These are phyloP conservation scores for Colletotrichum lindemuthianum DNA, from an alignment of 2,329 filamentous ascomycete species.

Conservation along the genomic window DNA sequence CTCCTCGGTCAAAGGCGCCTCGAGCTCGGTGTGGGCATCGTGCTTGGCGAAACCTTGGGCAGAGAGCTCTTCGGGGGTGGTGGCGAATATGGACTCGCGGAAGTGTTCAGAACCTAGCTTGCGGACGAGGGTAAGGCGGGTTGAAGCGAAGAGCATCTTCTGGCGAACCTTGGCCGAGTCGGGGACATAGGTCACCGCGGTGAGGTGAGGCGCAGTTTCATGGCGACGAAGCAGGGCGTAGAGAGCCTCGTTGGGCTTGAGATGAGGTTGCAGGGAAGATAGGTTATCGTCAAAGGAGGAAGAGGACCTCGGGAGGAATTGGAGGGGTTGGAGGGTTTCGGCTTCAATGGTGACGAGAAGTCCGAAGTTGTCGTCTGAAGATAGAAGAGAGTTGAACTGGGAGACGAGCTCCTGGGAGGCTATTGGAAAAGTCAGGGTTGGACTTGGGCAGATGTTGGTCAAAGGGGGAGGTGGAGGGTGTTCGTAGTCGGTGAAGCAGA, in stretches of 20 bases:
- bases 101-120: slow-evolving; percentile 85
- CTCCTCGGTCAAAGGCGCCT: slow-evolving; percentile 81
- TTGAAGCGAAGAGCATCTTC: slow-evolving; percentile 88
- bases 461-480: too few relatives aligned
- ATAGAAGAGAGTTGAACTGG: slow-evolving; percentile 76
- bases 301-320: slow-evolving; percentile 62
- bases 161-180: slow-evolving; percentile 82
- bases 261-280: slow-evolving; percentile 66
- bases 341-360: slow-evolving; percentile 76
- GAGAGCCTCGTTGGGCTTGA: slow-evolving; percentile 73
- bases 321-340: slow-evolving; percentile 73
- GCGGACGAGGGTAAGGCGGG: slow-evolving; percentile 77
- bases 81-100: slow-evolving; percentile 79
- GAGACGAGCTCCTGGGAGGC: slow-evolving; percentile 81
- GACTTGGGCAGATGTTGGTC: neutral
- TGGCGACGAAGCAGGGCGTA: slow-evolving; percentile 81
- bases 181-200: slow-evolving; percentile 82
- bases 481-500: neutral
- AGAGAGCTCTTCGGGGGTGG: slow-evolving; percentile 74
- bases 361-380: slow-evolving; percentile 70
- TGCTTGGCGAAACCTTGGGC: slow-evolving; percentile 76
- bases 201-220: slow-evolving; percentile 65
- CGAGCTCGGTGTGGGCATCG: slow-evolving; percentile 71
- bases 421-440: slow-evolving; percentile 45
- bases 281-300: slow-evolving; percentile 73